Conservation (phyloP, 805 yeast species). For the Saccharomycopsis capsularis region DNA sequence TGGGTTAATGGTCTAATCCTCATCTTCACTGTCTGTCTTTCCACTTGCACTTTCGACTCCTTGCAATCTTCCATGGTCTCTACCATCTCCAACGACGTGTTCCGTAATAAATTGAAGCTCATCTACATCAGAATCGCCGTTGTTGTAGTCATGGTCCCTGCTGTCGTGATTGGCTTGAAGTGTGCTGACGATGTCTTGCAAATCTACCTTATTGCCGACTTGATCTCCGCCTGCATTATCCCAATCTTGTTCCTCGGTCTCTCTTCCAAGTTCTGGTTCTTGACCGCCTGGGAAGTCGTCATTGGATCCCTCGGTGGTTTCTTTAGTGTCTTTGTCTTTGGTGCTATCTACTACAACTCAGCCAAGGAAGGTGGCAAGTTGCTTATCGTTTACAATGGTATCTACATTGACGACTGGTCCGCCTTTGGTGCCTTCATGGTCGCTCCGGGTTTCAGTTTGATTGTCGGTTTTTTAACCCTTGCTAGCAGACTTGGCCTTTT, state of each 20-base stretch:
- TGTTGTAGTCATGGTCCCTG: constrained; percentile 74
- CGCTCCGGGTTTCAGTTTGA: constrained; percentile 76
- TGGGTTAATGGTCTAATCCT: constrained; percentile 84
- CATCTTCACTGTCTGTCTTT: constrained; percentile 63
- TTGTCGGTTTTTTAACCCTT: constrained; percentile 48
- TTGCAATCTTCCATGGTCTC: constrained; percentile 85
- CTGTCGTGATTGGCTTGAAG: constrained; percentile 73
- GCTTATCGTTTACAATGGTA: constrained; percentile 69
- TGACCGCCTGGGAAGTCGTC: constrained; percentile 75
- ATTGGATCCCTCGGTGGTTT: constrained; percentile 81
- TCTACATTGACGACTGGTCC: constrained; percentile 83
- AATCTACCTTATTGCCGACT: constrained; percentile 84
- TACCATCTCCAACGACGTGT: constrained; percentile 80
- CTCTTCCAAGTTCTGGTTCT: constrained; percentile 55
- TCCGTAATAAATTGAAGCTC: constrained; percentile 69
- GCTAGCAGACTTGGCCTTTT: constrained; percentile 37
- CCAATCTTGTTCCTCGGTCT: constrained; percentile 81
- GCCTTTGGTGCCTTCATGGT: constrained; percentile 91
- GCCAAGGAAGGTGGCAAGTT: constrained; percentile 75
- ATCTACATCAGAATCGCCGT: constrained; percentile 65
- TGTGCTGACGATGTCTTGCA: constrained; percentile 78
- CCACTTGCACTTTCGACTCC: constrained; percentile 87
- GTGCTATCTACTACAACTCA: constrained; percentile 64
- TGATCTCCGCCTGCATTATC: constrained; percentile 78
- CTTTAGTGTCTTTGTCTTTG: constrained; percentile 73